A percentile compares a stretch with the other conserved stretches of the same genome.
Conservation (phyloP, 345 rosid species). For the Citrus reticulata region DNA sequence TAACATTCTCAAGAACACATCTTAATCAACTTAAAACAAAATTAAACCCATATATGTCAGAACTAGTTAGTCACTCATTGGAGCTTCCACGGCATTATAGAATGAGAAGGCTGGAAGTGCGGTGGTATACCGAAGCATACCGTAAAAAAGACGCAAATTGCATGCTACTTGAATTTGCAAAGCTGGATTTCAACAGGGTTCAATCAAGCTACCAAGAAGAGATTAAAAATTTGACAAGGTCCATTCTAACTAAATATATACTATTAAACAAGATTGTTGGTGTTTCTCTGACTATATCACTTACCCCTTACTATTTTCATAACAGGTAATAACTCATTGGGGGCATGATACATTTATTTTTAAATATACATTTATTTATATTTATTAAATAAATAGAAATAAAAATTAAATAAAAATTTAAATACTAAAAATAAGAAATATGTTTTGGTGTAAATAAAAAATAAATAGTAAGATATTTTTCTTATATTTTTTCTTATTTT, state of each 20-base stretch:
- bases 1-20: slow-evolving; percentile 1
- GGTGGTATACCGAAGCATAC: slow-evolving; percentile 34
- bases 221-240: slow-evolving; percentile 31
- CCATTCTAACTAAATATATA: neutral
- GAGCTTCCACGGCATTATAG: slow-evolving; percentile 39
- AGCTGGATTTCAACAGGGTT: slow-evolving; percentile 35
- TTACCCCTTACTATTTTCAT: too few species aligned
- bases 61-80: slow-evolving; percentile 26
- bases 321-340: too few species aligned
- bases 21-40: slow-evolving; percentile 10
- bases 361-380: too few species aligned
- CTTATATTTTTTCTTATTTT: too few species aligned
- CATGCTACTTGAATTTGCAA: slow-evolving; percentile 35
- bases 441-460: too few species aligned
- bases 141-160: neutral
- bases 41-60: neutral
- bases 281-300: too few species aligned
- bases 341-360: too few species aligned
- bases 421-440: too few species aligned
- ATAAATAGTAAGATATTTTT: too few species aligned
- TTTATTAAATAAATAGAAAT: too few species aligned
- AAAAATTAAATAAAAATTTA: too few species aligned
- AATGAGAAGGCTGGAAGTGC: slow-evolving; percentile 32
- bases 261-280: too few species aligned
- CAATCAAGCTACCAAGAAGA: slow-evolving; percentile 35